Conservation (phyloP, 1,139 yeast genomes). For the Saccharomyces uvarum region DNA sequence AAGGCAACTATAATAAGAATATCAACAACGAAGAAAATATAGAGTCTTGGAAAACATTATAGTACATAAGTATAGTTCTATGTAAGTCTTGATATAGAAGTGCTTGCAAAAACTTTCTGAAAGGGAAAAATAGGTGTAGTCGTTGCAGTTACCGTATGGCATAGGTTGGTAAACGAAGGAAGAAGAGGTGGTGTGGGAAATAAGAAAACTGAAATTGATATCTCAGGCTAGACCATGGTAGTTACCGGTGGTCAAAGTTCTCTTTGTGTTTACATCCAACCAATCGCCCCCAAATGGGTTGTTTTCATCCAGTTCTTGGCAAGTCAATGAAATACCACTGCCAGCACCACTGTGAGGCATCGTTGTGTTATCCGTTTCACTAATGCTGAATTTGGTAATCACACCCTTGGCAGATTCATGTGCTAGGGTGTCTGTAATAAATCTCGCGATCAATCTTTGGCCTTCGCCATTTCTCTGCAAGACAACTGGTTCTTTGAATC, state of each 20-base stretch:
- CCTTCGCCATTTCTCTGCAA: conserved; percentile 38
- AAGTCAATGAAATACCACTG: conserved; percentile 28
- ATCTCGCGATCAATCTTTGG: conserved; percentile 63
- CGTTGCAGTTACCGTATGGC: not conserved
- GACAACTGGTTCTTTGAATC: conserved; percentile 42
- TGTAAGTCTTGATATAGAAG: not conserved
- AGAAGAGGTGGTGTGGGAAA: not conserved
- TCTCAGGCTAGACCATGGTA: conserved; percentile 29
- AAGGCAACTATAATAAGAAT: not conserved
- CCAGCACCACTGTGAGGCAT: conserved; percentile 18
- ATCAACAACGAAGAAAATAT: not conserved
- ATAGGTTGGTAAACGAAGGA: not conserved
- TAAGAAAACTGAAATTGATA: not conserved
- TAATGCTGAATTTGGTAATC: conserved; percentile 51
- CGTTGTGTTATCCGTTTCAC: conserved; percentile 21
- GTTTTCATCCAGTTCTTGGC: conserved; percentile 32
- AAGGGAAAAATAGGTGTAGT: not conserved
- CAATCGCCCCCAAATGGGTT: conserved; percentile 35
- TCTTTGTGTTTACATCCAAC: conserved; percentile 29
- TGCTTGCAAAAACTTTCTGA: not conserved
- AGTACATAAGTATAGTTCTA: not conserved
- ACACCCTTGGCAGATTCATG: conserved; percentile 64
- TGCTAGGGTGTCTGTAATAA: conserved; percentile 55
- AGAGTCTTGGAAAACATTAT: not conserved
- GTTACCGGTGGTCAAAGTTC: conserved; percentile 33